phyloP scores from a whole-genome alignment of 176 grass and related monocot genomes.

The Dactylis glomerata region DNA sequence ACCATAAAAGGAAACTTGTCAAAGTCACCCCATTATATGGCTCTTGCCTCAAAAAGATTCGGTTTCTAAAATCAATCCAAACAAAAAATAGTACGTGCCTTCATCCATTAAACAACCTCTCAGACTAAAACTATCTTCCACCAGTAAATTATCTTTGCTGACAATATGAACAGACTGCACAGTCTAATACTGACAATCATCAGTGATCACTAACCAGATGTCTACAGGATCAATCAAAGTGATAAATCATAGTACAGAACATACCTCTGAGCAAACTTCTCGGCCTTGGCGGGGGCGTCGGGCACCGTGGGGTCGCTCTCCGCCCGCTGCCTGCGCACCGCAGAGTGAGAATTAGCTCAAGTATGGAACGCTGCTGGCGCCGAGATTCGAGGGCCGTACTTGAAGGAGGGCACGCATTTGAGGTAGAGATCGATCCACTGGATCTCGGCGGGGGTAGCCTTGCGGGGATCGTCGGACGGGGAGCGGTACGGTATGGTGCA shows the following conservation, averaged over 20 bases:
- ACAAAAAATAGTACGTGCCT: background rate
- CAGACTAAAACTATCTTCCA: background rate
- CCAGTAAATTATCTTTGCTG: background rate
- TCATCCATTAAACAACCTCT: background rate
- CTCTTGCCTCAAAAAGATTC: background rate
- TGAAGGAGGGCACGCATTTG: constrained; percentile 92
- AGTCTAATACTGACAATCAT: background rate
- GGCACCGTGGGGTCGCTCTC: constrained; percentile 75
- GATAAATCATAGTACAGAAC: background rate
- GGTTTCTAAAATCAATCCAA: background rate
- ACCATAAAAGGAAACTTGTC: background rate
- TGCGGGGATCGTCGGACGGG: constrained; percentile 83
- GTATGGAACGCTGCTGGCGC: background rate
- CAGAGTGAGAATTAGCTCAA: background rate
- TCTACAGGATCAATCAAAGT: background rate
- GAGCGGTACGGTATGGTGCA: constrained; percentile 59
- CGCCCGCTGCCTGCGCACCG: constrained; percentile 70
- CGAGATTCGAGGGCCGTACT: constrained; percentile 14
- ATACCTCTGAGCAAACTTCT: constrained; percentile 88
- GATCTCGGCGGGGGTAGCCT: constrained; percentile 87
- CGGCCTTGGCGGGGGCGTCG: constrained; percentile 76
- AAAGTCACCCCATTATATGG: background rate
- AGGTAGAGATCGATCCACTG: constrained; percentile 98
- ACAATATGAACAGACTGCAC: background rate
- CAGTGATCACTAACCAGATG: background rate